Evolutionary conservation across 2,329 filamentous ascomycete genomes (phyloP).

Genomic region (Diaporthe sp.): DNA sequence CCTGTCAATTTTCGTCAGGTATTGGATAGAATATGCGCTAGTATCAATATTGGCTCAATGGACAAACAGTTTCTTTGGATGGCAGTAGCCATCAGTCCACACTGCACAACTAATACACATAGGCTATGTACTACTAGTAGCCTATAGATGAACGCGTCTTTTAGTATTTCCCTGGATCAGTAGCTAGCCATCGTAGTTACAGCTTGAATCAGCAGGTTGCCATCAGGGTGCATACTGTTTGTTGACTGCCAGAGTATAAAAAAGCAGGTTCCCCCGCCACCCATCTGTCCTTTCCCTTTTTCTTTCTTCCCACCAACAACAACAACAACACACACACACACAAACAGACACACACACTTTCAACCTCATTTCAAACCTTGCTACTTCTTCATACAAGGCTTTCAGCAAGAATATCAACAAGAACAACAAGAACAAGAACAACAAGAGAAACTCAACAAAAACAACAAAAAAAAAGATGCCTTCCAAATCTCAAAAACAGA

Average conservation of each 20-base stretch:
- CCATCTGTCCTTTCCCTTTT: neutral
- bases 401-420: neutral
- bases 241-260: neutral
- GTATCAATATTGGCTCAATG: neutral
- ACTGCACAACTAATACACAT: neutral
- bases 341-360: neutral
- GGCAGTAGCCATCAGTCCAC: slow-evolving; percentile 1
- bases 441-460: neutral
- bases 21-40: no score
- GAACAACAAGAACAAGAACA: neutral
- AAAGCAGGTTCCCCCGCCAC: neutral
- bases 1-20: no score
- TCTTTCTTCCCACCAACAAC: neutral
- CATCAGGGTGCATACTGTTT: slow-evolving; percentile 3
- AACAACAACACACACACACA: neutral
- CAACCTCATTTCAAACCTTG: neutral
- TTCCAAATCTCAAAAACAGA: slow-evolving; percentile 9
- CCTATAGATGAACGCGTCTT: neutral
- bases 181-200: neutral
- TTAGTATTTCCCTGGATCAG: neutral
- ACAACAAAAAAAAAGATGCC: neutral
- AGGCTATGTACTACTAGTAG: neutral
- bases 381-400: neutral
- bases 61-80: neutral
- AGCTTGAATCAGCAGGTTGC: neutral